phyloP scores from a whole-genome alignment of 345 rosid genomes.

The Aquilaria malaccensis region DNA sequence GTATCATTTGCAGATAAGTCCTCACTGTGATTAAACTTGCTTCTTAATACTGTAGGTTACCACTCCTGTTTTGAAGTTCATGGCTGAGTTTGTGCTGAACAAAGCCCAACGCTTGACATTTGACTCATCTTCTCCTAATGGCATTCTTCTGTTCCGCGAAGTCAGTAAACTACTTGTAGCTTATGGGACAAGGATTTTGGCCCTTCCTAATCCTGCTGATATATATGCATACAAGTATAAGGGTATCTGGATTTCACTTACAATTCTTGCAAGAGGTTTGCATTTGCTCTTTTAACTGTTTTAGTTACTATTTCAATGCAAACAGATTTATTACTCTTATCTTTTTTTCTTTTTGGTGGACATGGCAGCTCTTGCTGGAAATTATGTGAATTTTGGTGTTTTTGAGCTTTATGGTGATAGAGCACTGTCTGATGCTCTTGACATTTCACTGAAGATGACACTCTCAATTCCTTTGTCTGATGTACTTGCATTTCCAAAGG shows the following conservation, averaged over 20 bases:
- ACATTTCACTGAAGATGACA: conserved; percentile 81
- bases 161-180: conserved; percentile 95
- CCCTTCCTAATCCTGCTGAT: conserved; percentile 92
- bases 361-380: conserved; percentile 86
- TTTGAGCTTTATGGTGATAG: conserved; percentile 97
- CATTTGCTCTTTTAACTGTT: conserved; percentile 8
- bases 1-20: conserved; percentile 1
- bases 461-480: conserved; percentile 92
- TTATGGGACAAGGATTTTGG: conserved; percentile 89
- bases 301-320: not conserved
- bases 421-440: conserved; percentile 95
- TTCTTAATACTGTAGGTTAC: conserved; percentile 66
- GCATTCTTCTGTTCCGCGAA: conserved; percentile 99
- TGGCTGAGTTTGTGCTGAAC: conserved; percentile 97
- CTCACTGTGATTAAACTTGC: conserved; percentile 5
- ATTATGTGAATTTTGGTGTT: conserved; percentile 93
- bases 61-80: conserved; percentile 87
- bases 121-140: conserved; percentile 97
- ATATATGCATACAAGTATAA: conserved; percentile 94
- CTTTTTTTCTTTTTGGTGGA: conserved; percentile 7
- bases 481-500: conserved; percentile 89
- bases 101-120: conserved; percentile 92
- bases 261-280: conserved; percentile 90
- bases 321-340: not conserved
- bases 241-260: conserved; percentile 94